Evolutionary conservation across 1,139 yeast genomes (phyloP), one percentile per base, ranked within the genome.

Genomic region (Sugiyamaella novakii): DNA sequence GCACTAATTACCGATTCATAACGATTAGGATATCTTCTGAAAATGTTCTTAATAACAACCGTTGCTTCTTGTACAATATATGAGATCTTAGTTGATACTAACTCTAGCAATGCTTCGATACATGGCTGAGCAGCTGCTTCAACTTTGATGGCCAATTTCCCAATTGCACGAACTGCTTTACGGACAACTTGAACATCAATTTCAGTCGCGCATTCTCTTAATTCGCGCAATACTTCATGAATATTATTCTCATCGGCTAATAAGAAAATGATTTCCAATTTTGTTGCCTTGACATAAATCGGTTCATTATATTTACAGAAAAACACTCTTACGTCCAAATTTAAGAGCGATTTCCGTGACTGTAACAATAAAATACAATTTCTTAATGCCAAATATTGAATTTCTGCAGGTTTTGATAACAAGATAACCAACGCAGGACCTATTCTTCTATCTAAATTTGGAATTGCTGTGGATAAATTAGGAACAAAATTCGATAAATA

Each of bases 81-180:
- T 2, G 88, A 78, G 3, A 86, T 80, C 0, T 85, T 85, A 52
- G 83, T 82, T 1, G 83, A 73, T 1, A 84, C 69, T 51, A 88
- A 72, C 38, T 78, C 84, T 45, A 80, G 61, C 5, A 89, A 67
- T 0, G 81, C 79, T 12, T 78, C 78, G 5, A 86, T 84, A 65
- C 95, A 87, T 31, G 75, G 73, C 7, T 75, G 71, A 0, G 92
- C 81, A 1, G 81, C 72, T 0, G 77, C 73, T 44, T 71, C 78
- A 21, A 88, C 70, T 60, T 87, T 88, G 27, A 89, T 82, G 0
- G 96, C 95, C 31, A 92, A 71, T 59, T 88, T 87, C 1, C 97
- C 97, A 57, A 92, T 83, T 0, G 96, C 96, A 51, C 96, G 72
- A 2, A 91, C 83, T 0, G 97, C 88, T 60, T 88, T 87, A 48